Conservation (phyloP, 2,329 filamentous ascomycete species). For the Trichoderma sp. region DNA sequence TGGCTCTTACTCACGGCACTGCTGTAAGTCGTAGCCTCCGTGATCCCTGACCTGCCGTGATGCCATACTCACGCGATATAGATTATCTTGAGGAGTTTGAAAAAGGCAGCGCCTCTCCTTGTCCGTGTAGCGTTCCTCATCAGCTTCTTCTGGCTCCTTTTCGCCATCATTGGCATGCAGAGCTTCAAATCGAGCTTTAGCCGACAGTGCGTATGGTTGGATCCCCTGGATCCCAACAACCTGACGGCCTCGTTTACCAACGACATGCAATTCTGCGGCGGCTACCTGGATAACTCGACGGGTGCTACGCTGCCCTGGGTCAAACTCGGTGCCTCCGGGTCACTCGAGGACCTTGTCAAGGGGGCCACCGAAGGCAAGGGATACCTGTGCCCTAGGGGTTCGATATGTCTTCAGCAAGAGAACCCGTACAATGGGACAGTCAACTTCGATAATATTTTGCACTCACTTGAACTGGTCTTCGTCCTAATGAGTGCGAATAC, state of each 20-base stretch:
- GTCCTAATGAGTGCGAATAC: conserved; percentile 99
- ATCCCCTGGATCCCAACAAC: conserved; percentile 61
- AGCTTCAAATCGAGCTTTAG: conserved; percentile 86
- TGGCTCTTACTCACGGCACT: conserved; percentile 90
- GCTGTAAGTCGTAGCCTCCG: conserved; percentile 59
- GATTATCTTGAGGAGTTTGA: conserved; percentile 92
- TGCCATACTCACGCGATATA: conserved; percentile 40
- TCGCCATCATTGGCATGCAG: conserved; percentile 95
- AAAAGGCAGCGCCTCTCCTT: conserved; percentile 89
- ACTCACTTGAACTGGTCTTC: conserved; percentile 92
- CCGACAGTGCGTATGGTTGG: conserved; percentile 77
- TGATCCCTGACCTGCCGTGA: neutral
- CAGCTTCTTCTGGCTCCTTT: conserved; percentile 95
- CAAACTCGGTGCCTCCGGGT: conserved; percentile 39
- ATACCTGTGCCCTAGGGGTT: conserved; percentile 82
- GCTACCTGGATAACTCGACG: conserved; percentile 67
- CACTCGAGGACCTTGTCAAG: conserved; percentile 51
- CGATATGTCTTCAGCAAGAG: conserved; percentile 74
- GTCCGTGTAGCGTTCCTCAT: conserved; percentile 93
- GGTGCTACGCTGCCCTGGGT: conserved; percentile 69
- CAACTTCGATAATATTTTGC: conserved; percentile 91
- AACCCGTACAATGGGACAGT: conserved; percentile 85
- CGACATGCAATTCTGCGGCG: conserved; percentile 79
- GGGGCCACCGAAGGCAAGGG: conserved; percentile 69
- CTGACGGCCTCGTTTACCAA: conserved; percentile 62